These are phyloP conservation scores for Salix caprea DNA, from an alignment of 345 rosid species.

Conservation along the genomic window DNA sequence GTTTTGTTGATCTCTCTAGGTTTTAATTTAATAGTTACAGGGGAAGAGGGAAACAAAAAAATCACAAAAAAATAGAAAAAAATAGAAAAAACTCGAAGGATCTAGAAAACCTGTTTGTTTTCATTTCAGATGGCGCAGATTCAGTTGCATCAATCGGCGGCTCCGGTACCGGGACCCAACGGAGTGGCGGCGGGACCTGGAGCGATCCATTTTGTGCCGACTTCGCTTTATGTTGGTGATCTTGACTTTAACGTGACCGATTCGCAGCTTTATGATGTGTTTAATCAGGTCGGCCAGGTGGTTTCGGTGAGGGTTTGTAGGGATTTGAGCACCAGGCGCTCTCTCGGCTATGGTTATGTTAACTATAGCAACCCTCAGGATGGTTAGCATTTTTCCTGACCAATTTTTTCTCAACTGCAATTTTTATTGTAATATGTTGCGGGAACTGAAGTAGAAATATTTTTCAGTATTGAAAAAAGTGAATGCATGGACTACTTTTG, in stretches of 20 bases:
- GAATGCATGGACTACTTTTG: not conserved
- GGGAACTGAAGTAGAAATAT: no score
- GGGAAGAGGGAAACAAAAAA: slow-evolving; percentile 22
- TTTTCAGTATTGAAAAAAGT: not conserved
- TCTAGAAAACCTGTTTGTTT: slow-evolving; percentile 13
- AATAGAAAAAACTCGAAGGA: slow-evolving; percentile 9
- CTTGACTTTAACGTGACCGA: slow-evolving; percentile 22
- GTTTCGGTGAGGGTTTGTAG: slow-evolving; percentile 29
- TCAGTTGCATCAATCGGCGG: slow-evolving; percentile 28
- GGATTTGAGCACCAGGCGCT: slow-evolving; percentile 18
- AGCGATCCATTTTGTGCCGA: slow-evolving; percentile 13
- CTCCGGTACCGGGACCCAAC: slow-evolving; percentile 19
- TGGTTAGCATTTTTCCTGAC: slow-evolving; percentile 13
- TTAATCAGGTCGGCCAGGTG: slow-evolving; percentile 21
- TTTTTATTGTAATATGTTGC: not conserved
- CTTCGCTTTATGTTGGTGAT: slow-evolving; percentile 19
- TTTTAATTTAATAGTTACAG: not conserved
- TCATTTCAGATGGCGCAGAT: slow-evolving; percentile 21
- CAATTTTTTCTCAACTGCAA: not conserved
- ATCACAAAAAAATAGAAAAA: not conserved
- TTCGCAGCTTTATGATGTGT: slow-evolving; percentile 17
- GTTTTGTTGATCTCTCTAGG: slow-evolving; percentile 11
- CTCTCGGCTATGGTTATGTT: slow-evolving; percentile 30
- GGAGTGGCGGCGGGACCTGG: slow-evolving; percentile 20
- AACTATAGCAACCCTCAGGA: slow-evolving; percentile 26